Conservation (phyloP, 768 basidiomycete genomes). For the Candolleomyces aberdarensis region DNA sequence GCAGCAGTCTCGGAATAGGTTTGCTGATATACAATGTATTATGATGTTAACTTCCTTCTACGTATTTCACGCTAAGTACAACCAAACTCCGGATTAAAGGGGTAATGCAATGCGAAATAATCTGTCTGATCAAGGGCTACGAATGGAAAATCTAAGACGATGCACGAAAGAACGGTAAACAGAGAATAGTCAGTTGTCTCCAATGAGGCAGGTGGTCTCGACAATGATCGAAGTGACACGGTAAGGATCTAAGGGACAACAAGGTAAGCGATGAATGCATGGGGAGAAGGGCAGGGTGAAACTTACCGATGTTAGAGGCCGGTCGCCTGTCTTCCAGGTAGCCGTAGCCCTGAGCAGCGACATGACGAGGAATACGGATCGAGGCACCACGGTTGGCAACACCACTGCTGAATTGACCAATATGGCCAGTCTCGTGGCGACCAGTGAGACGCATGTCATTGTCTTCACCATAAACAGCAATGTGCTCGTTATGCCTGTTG, state of each 20-base stretch:
- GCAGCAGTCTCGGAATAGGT: background rate
- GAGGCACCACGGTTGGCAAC: conserved; percentile 98
- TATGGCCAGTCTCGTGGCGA: conserved; percentile 96
- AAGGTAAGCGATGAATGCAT: conserved; percentile 5
- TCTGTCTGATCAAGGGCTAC: background rate
- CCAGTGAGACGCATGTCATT: conserved; percentile 96
- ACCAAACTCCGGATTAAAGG: background rate
- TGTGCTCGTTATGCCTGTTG: conserved; percentile 91
- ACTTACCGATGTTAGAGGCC: conserved; percentile 93
- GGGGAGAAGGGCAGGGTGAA: background rate
- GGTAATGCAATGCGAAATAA: conserved; percentile 4
- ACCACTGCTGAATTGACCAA: conserved; percentile 86
- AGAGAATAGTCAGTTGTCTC: conserved; percentile 40
- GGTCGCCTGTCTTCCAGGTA: conserved; percentile 97
- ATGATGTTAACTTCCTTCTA: conserved; percentile 3
- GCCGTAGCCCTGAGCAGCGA: conserved; percentile 88
- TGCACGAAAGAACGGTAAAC: conserved; percentile 6
- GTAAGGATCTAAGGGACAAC: conserved; percentile 71
- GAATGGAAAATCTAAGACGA: conserved; percentile 3
- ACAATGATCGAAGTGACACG: conserved; percentile 87
- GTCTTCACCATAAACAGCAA: conserved; percentile 96
- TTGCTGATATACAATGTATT: conserved; percentile 11
- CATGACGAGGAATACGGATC: conserved; percentile 93
- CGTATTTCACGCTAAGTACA: conserved; percentile 2
- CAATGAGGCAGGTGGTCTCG: conserved; percentile 71